Evolutionary conservation across 805 yeast species (phyloP), one percentile per base, ranked within the genome.

Genomic region (Ogataea trehalophila): DNA sequence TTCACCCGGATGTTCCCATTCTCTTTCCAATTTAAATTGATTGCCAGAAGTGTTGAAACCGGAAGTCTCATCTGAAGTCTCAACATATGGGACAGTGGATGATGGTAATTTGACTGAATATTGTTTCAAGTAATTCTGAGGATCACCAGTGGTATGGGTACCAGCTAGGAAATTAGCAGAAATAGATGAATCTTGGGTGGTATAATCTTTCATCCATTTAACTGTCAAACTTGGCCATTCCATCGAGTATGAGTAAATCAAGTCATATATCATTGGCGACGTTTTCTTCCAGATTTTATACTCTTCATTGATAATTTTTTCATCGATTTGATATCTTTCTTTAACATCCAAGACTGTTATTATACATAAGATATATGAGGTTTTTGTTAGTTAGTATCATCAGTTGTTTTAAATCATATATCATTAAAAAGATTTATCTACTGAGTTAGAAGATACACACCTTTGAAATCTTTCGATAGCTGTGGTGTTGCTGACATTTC

Each of bases 241-340:
- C 23, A 82, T 68, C 8, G 85, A 80, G 42, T 76, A 77, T 4
- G 94, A 84, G 52, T 85, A 82, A 41, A 88, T 71, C 51, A 84
- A 76, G 55, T 83, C 87, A 65, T 88, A 88, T 50, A 88, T 70
- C 54, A 86, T 71, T 3, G 95, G 95, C 14, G 86, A 83, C 2
- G 92, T 78, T 59, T 87, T 87, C 63, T 87, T 88, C 96, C 96
- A 88, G 48, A 83, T 77, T 56, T 80, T 80, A 71, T 76, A 85
- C 67, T 86, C 94, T 65, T 86, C 95, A 57, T 86, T 86, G 51
- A 75, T 72, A 9, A 83, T 65, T 59, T 85, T 85, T 57, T 82
- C 87, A 42, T 73, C 71, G 43, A 73, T 68, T 55, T 79, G 82
- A 57, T 77, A 79, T 49, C 74, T 57, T 37, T 61, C 57, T 39